Evolutionary conservation across 75 land plant genomes (phyloP).

Genomic region (Picea sitchensis): DNA sequence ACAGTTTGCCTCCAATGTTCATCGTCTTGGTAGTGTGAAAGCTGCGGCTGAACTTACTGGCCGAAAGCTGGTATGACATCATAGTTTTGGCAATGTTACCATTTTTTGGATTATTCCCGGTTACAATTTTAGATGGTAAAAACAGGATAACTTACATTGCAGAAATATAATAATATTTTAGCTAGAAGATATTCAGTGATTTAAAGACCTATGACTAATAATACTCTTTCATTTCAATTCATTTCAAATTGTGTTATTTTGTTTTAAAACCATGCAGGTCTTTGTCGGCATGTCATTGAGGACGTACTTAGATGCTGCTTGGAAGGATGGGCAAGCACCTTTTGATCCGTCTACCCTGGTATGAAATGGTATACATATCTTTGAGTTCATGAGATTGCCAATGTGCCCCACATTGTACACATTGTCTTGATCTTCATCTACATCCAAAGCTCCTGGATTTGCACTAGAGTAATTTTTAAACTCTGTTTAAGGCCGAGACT

Average conservation of each 20-base stretch:
- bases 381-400: not conserved
- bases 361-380: conserved; percentile 16
- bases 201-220: not conserved
- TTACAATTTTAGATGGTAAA: not conserved
- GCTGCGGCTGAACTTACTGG: conserved; percentile 98
- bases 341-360: conserved; percentile 98
- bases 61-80: conserved; percentile 72
- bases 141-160: not conserved
- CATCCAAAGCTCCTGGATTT: not conserved
- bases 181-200: not conserved
- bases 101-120: not conserved
- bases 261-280: conserved; percentile 51
- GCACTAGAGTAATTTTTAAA: not conserved
- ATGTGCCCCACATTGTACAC: not conserved
- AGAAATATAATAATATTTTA: not conserved
- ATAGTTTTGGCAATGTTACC: not conserved
- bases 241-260: not conserved
- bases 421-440: not conserved
- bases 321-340: conserved; percentile 98
- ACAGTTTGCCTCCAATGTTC: conserved; percentile 98
- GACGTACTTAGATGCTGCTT: conserved; percentile 98
- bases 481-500: not conserved
- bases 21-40: conserved; percentile 93
- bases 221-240: not conserved
- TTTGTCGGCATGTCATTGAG: conserved; percentile 95